Evolutionary conservation across 257 asterid species (phyloP).

Genomic region (Solanum raphanifolium): DNA sequence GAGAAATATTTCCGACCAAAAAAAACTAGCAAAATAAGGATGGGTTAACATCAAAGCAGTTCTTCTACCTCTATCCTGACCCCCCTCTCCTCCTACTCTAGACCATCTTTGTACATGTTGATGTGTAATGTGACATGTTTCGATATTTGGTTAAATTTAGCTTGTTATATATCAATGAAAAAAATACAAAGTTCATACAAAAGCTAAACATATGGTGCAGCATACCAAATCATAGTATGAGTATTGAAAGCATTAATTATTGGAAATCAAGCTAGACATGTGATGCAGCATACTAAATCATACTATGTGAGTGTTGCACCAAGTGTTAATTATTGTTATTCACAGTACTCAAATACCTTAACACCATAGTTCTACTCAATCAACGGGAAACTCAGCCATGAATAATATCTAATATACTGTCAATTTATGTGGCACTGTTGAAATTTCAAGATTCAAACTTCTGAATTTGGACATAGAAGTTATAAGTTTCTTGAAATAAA

Average conservation of each 20-base stretch:
- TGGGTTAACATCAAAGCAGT: not conserved
- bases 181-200: not conserved
- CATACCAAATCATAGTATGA: not conserved
- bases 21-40: not conserved
- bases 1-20: not conserved
- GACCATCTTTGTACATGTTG: not conserved
- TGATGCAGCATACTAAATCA: not conserved
- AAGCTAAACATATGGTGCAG: not conserved
- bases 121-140: not conserved
- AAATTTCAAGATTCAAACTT: not conserved
- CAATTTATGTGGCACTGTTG: not conserved
- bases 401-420: not conserved
- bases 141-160: not conserved
- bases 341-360: not conserved
- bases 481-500: not conserved
- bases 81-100: not conserved
- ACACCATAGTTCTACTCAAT: not conserved
- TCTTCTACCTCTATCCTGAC: not conserved
- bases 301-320: not conserved
- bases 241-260: not conserved
- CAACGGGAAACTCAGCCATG: not conserved
- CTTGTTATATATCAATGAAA: not conserved
- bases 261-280: not conserved
- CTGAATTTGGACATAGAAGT: not conserved
- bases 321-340: not conserved